phyloP scores from a whole-genome alignment of 768 basidiomycete species.

The Lyophyllum atratum region DNA sequence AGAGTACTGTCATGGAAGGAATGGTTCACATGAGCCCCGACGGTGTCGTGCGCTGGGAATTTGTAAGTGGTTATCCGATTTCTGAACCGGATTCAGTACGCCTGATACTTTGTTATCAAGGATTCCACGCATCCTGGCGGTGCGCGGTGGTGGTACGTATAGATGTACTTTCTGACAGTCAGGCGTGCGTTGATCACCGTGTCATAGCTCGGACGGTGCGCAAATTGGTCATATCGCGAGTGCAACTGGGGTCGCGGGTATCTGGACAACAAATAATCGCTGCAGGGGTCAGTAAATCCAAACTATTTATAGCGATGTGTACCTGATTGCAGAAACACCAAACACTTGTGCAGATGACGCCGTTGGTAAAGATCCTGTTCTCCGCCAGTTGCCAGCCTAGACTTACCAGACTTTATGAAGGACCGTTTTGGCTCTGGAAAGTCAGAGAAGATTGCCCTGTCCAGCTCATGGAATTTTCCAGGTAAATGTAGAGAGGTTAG shows the following conservation, averaged over 20 bases:
- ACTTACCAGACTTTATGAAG: slow-evolving; percentile 29
- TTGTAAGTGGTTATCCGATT: slow-evolving; percentile 45
- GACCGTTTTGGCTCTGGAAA: slow-evolving; percentile 78
- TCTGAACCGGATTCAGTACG: neutral
- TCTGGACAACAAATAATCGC: slow-evolving; percentile 67
- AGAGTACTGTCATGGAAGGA: slow-evolving; percentile 49
- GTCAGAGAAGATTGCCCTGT: slow-evolving; percentile 40
- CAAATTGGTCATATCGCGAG: slow-evolving; percentile 69
- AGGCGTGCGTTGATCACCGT: neutral
- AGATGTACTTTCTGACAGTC: neutral
- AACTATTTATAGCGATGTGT: neutral
- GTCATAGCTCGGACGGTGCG: slow-evolving; percentile 60
- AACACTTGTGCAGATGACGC: slow-evolving; percentile 52
- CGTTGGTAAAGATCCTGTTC: slow-evolving; percentile 46
- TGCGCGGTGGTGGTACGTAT: slow-evolving; percentile 35
- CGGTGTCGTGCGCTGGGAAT: slow-evolving; percentile 53
- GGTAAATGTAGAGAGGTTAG: neutral
- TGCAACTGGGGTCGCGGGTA: slow-evolving; percentile 65
- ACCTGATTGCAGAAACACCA: neutral
- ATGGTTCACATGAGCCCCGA: slow-evolving; percentile 49
- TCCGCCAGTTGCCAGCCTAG: neutral
- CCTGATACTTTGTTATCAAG: slow-evolving; percentile 30
- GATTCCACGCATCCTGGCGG: slow-evolving; percentile 52
- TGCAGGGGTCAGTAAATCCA: slow-evolving; percentile 43
- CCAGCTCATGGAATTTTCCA: slow-evolving; percentile 33